phyloP scores from a whole-genome alignment of 2,329 filamentous ascomycete genomes.

The Westerdykella sp. region DNA sequence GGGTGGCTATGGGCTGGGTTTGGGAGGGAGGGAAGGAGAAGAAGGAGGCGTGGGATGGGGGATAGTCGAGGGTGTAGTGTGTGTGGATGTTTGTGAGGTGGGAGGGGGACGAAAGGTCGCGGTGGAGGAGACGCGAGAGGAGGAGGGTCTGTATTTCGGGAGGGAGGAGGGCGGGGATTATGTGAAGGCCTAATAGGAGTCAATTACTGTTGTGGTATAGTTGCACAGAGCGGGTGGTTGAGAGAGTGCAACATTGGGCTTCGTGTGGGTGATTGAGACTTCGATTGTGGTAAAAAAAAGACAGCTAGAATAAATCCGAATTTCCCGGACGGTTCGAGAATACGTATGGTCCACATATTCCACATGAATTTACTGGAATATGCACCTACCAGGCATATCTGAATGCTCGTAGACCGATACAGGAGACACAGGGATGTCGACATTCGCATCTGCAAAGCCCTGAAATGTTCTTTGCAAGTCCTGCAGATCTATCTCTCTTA shows the following conservation, averaged over 20 bases:
- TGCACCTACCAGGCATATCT: constrained; percentile 58
- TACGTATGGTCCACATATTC: no score
- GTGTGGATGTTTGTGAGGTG: constrained; percentile 90
- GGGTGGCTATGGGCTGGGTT: constrained; percentile 33
- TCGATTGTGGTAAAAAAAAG: background rate
- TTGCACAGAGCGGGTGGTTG: no score
- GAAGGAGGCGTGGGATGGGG: constrained; percentile 43
- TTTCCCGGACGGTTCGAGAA: no score
- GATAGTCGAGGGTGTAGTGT: constrained; percentile 67
- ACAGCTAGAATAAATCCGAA: no score
- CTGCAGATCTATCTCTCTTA: constrained; percentile 14
- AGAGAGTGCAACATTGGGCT: background rate
- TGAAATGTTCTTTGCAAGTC: constrained; percentile 19
- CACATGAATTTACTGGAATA: background rate
- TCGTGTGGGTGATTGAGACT: background rate
- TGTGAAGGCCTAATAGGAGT: constrained; percentile 60
- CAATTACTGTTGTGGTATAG: background rate
- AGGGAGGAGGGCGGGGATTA: constrained; percentile 71
- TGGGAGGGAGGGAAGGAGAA: constrained; percentile 42
- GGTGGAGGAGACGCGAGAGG: constrained; percentile 68
- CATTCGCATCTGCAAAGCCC: constrained; percentile 16
- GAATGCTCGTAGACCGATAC: constrained; percentile 55
- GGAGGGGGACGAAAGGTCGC: constrained; percentile 63
- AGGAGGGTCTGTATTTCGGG: constrained; percentile 61
- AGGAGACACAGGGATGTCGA: constrained; percentile 1